Percentiles rank a stretch among this genome's conserved stretches.
Evolutionary conservation across 345 rosid species (phyloP).

Genomic region (Arabidopsis suecica): DNA sequence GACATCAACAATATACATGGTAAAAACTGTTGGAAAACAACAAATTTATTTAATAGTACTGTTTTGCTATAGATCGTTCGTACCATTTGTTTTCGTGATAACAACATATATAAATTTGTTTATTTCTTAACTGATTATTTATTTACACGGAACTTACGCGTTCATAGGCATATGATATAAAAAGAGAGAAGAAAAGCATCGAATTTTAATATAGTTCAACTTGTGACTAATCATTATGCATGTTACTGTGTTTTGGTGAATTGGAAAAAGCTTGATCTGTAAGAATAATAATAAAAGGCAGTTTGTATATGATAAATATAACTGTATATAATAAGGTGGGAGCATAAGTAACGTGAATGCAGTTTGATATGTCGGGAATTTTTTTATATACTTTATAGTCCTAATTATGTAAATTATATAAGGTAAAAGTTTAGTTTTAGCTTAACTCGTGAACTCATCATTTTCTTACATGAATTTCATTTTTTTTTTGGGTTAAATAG

Average conservation of each 20-base stretch:
- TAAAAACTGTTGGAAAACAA: slow-evolving; percentile 17
- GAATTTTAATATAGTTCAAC: slow-evolving; percentile 39
- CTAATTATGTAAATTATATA: slow-evolving; percentile 28
- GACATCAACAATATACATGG: slow-evolving; percentile 32
- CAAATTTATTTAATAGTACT: not conserved
- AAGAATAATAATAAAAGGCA: slow-evolving; percentile 31
- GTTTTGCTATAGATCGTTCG: not conserved
- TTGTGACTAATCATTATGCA: slow-evolving; percentile 49
- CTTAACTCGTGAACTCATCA: slow-evolving; percentile 40
- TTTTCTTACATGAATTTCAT: not conserved
- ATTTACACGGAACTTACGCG: slow-evolving; percentile 34
- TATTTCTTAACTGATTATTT: not conserved
- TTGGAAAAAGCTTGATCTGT: slow-evolving; percentile 37
- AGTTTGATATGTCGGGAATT: slow-evolving; percentile 43
- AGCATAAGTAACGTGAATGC: slow-evolving; percentile 48
- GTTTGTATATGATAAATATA: slow-evolving; percentile 21
- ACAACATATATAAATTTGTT: not conserved
- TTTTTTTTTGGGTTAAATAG: no score
- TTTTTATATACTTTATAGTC: slow-evolving; percentile 25
- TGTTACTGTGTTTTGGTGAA: slow-evolving; percentile 42
- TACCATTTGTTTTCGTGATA: slow-evolving; percentile 7
- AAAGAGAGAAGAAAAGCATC: slow-evolving; percentile 16
- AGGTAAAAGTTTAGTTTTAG: slow-evolving; percentile 21
- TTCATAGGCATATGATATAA: not conserved
- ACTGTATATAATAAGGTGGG: slow-evolving; percentile 41